Conservation (phyloP, 768 basidiomycete species). For the Leccinellum luteum region DNA sequence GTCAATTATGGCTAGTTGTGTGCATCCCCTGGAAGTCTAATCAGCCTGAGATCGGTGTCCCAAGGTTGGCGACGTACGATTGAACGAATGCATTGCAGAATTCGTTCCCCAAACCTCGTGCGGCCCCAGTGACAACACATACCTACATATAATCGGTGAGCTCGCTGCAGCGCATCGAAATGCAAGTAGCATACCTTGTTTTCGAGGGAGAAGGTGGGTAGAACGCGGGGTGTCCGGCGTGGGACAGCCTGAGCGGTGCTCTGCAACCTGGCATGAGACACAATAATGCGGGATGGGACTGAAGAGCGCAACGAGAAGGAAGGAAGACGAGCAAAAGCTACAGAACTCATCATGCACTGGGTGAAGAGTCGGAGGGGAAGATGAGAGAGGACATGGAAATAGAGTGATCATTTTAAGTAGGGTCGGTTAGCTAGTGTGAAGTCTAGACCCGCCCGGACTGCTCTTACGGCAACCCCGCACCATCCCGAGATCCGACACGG, state of each 20-base stretch:
- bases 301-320: constrained; percentile 10
- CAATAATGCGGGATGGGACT: constrained; percentile 8
- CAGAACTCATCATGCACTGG: constrained; percentile 26
- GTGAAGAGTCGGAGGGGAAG: constrained; percentile 10
- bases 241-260: constrained; percentile 28
- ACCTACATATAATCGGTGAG: constrained; percentile 46
- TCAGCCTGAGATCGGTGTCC: background rate
- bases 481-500: constrained; percentile 15
- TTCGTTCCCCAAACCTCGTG: constrained; percentile 85
- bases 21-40: constrained; percentile 62
- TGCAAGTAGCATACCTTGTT: constrained; percentile 53
- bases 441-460: constrained; percentile 4
- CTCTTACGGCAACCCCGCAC: constrained; percentile 7
- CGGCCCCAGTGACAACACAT: constrained; percentile 91
- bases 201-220: constrained; percentile 77
- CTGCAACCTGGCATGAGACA: constrained; percentile 19
- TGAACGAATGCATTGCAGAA: constrained; percentile 89
- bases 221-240: constrained; percentile 42
- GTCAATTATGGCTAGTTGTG: constrained; percentile 77
- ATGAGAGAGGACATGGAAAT: constrained; percentile 15
- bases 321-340: constrained; percentile 28
- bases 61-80: constrained; percentile 45
- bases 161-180: background rate
- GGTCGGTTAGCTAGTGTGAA: background rate
- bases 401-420: constrained; percentile 21